Conservation (phyloP, 106 monocot species). For the Narthecium ossifragum region DNA sequence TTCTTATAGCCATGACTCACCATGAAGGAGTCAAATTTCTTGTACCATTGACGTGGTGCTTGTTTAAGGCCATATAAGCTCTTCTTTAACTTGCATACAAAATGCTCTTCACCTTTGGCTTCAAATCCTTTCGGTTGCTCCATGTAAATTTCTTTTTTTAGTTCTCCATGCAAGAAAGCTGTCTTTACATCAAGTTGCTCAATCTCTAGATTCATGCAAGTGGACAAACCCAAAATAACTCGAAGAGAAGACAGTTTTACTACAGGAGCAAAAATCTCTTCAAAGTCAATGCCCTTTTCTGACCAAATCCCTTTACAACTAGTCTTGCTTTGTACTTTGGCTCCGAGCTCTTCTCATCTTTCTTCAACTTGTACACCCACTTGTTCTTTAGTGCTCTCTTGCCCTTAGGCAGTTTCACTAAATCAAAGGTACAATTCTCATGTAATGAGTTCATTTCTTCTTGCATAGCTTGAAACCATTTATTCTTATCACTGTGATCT, state of each 20-base stretch:
- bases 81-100: not conserved
- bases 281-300: constrained; percentile 1
- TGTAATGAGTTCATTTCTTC: not conserved
- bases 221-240: not conserved
- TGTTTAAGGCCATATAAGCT: not conserved
- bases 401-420: not conserved
- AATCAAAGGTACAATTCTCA: not conserved
- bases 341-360: not conserved
- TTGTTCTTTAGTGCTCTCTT: not conserved
- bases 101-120: not conserved
- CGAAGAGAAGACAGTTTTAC: not conserved
- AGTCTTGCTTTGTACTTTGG: not conserved
- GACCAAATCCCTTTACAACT: not conserved
- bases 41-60: not conserved
- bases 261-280: not conserved
- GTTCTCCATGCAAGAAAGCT: not conserved
- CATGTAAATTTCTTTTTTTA: constrained; percentile 1
- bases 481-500: too few relatives aligned
- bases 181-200: not conserved
- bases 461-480: not conserved
- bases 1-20: not conserved
- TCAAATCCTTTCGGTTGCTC: not conserved
- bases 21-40: not conserved
- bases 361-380: not conserved
- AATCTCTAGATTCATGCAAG: not conserved